Evolutionary conservation across 2,329 filamentous ascomycete species (phyloP).

Genomic region (Huntiella bhutanensis): DNA sequence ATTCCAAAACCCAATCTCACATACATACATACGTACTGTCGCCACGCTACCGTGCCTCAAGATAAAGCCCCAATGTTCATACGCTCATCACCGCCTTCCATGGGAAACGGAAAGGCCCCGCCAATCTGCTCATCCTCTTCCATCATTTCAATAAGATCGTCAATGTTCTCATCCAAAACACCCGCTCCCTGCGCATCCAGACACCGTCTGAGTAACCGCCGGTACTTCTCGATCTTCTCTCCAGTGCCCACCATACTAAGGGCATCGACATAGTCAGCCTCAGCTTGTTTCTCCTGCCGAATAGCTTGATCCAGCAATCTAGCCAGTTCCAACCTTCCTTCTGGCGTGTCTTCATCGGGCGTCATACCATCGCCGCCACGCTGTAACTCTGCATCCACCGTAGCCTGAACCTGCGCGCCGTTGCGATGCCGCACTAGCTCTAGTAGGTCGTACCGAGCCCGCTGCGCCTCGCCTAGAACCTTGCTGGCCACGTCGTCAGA

Average conservation of each 20-base stretch:
- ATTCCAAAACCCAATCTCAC: neutral
- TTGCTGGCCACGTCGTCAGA: constrained; percentile 33
- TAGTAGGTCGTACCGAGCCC: constrained; percentile 29
- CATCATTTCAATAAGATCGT: constrained; percentile 43
- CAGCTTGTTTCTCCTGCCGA: constrained; percentile 39
- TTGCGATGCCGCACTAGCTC: constrained; percentile 33
- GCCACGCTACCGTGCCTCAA: neutral
- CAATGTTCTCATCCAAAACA: constrained; percentile 45
- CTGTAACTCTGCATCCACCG: constrained; percentile 26
- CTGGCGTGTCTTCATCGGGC: constrained; percentile 20
- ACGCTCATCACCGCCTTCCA: constrained; percentile 14
- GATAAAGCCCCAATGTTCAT: constrained; percentile 13
- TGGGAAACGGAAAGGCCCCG: constrained; percentile 17
- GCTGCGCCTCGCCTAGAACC: constrained; percentile 31
- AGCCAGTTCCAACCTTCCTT: constrained; percentile 38
- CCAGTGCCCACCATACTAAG: constrained; percentile 50
- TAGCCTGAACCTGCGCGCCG: constrained; percentile 31
- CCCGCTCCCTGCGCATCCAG: constrained; percentile 48
- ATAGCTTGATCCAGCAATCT: constrained; percentile 37
- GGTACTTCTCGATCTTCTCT: constrained; percentile 56
- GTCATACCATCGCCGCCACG: constrained; percentile 29
- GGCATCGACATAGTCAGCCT: constrained; percentile 49
- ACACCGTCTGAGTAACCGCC: constrained; percentile 47
- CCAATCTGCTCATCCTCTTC: constrained; percentile 38
- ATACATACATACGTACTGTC: neutral